phyloP scores from a whole-genome alignment of 495 filamentous ascomycete genomes.

The Hypoxylon lienhwacheense region DNA sequence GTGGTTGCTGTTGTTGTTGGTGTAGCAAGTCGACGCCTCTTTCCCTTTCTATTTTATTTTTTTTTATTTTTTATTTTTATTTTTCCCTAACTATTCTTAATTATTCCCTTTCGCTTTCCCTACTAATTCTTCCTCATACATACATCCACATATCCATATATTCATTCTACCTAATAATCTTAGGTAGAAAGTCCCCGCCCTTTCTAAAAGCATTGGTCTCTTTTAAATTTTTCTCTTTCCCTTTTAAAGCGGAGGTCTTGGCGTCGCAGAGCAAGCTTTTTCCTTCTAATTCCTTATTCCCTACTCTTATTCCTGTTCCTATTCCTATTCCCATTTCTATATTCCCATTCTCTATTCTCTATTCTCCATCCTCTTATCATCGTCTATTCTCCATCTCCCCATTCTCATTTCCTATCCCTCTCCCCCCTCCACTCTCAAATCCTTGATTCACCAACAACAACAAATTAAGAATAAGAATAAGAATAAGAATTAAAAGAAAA shows the following conservation, averaged over 20 bases:
- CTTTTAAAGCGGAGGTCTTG: conserved; percentile 30
- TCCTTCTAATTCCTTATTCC: conserved; percentile 1
- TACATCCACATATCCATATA: background rate
- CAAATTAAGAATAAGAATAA: no score
- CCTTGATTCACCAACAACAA: no score
- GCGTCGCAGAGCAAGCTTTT: conserved; percentile 39
- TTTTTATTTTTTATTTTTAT: no score
- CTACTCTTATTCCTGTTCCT: background rate
- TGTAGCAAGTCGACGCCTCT: conserved; percentile 1
- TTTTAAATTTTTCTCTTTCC: background rate
- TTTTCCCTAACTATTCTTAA: no score
- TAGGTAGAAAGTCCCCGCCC: conserved; percentile 9
- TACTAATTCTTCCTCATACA: no score
- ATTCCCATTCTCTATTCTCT: conserved; percentile 14
- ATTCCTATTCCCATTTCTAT: background rate
- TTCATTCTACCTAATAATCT: conserved; percentile 3
- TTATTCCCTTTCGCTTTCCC: no score
- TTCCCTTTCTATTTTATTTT: background rate
- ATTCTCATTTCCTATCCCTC: conserved; percentile 5
- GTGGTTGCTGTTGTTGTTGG: background rate
- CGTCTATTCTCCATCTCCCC: conserved; percentile 5
- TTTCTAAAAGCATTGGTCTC: conserved; percentile 3
- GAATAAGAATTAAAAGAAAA: conserved; percentile 2
- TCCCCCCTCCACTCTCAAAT: conserved; percentile 14
- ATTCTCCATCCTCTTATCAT: conserved; percentile 6